Evolutionary conservation across 805 yeast species (phyloP).

Genomic region (Saccharomycopsis synnaedendra): DNA sequence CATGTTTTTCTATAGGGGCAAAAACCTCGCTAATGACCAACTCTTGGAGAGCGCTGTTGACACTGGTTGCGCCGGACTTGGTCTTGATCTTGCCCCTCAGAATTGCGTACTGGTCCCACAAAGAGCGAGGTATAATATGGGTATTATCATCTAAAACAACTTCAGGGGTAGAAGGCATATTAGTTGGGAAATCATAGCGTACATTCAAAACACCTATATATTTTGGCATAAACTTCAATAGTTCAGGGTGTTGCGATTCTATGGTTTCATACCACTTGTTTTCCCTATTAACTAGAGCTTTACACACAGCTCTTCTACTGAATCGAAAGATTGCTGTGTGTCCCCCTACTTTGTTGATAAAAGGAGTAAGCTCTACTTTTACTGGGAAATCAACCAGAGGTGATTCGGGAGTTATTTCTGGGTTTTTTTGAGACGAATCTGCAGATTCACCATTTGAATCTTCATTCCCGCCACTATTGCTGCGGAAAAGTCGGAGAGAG

Average conservation of each 20-base stretch:
- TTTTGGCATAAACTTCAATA: conserved; percentile 80
- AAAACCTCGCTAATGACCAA: conserved; percentile 64
- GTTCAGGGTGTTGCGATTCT: conserved; percentile 64
- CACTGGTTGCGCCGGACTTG: conserved; percentile 49
- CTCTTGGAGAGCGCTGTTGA: conserved; percentile 63
- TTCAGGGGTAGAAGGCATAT: conserved; percentile 42
- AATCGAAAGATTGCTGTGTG: conserved; percentile 95
- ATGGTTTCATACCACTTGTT: conserved; percentile 86
- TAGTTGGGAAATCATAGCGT: conserved; percentile 48
- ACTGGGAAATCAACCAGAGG: conserved; percentile 36
- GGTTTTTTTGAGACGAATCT: neutral
- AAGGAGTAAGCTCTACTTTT: conserved; percentile 85
- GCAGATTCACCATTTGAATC: conserved; percentile 1
- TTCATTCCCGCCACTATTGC: conserved; percentile 18
- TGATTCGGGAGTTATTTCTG: no score
- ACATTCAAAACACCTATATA: conserved; percentile 93
- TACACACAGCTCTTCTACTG: conserved; percentile 86
- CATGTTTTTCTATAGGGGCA: conserved; percentile 34
- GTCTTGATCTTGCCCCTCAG: neutral
- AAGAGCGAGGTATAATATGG: conserved; percentile 79
- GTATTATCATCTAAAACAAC: conserved; percentile 87
- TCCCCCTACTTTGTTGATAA: conserved; percentile 93
- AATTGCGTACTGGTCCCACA: conserved; percentile 50
- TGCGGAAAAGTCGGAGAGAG: conserved; percentile 41
- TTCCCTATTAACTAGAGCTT: conserved; percentile 83